These are phyloP conservation scores for Kodamaea anthophila DNA, from an alignment of 1,139 yeast species.

Conservation along the genomic window DNA sequence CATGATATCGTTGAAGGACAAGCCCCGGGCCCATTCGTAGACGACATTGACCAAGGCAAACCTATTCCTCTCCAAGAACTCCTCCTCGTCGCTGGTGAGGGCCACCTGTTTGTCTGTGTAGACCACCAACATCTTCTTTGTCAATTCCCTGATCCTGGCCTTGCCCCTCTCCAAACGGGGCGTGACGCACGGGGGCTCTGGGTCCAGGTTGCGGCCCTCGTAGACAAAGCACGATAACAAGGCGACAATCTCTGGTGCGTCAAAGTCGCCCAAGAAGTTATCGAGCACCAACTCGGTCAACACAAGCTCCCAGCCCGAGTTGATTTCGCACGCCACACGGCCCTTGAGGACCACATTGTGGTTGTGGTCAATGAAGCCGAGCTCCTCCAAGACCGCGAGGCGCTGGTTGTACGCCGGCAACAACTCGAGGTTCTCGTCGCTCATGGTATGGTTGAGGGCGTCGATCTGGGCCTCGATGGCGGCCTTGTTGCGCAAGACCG, in stretches of 20 bases:
- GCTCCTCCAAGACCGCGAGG: constrained; percentile 61
- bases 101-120: constrained; percentile 66
- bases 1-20: constrained; percentile 87
- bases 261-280: constrained; percentile 87
- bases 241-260: constrained; percentile 95
- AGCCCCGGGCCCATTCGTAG: constrained; percentile 97
- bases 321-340: constrained; percentile 80
- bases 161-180: constrained; percentile 83
- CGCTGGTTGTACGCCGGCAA: constrained; percentile 94
- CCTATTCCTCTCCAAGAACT: constrained; percentile 73
- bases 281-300: constrained; percentile 85
- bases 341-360: constrained; percentile 82
- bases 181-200: constrained; percentile 58
- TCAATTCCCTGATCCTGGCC: constrained; percentile 61
- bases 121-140: constrained; percentile 54
- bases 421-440: constrained; percentile 84
- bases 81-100: constrained; percentile 79
- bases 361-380: constrained; percentile 71
- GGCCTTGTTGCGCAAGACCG: constrained; percentile 42
- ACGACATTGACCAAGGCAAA: constrained; percentile 91
- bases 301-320: constrained; percentile 85
- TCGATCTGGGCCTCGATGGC: constrained; percentile 47
- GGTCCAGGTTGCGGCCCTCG: constrained; percentile 71
- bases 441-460: constrained; percentile 53
- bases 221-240: constrained; percentile 85